These are phyloP conservation scores for Alternaria sp. DNA, from an alignment of 2,329 filamentous ascomycete species.

Conservation along the genomic window DNA sequence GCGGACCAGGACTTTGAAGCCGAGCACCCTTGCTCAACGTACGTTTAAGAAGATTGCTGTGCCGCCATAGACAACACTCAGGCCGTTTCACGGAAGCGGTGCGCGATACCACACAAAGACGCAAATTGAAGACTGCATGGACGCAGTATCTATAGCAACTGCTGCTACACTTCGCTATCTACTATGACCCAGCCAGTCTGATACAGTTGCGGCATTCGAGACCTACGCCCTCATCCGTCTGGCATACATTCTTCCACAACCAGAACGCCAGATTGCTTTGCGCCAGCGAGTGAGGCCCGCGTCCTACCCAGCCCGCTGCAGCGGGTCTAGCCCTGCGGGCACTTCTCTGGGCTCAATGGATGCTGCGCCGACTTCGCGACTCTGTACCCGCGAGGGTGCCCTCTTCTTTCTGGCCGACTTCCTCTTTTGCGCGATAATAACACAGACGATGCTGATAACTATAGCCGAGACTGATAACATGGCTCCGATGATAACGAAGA, in stretches of 20 bases:
- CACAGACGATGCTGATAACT: slow-evolving; percentile 1
- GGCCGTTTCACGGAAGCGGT: neutral
- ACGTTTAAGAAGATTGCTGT: neutral
- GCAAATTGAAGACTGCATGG: neutral
- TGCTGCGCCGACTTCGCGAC: neutral
- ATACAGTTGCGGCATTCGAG: neutral
- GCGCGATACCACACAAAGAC: neutral
- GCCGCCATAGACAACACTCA: neutral
- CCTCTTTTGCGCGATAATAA: neutral
- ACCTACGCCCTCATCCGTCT: neutral
- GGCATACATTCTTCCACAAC: neutral
- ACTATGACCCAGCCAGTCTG: neutral
- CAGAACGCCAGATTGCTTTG: neutral
- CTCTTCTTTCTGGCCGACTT: neutral
- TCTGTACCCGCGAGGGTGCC: neutral
- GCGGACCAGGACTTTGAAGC: neutral
- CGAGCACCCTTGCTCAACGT: slow-evolving; percentile 1
- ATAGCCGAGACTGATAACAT: neutral
- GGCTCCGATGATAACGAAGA: neutral
- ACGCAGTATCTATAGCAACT: neutral
- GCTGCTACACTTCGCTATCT: neutral
- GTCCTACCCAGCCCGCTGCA: neutral
- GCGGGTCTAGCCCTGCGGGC: neutral
- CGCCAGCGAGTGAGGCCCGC: neutral
- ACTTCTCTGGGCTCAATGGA: neutral